Conservation (phyloP, 768 basidiomycete genomes). For the Candolleomyces efflorescens region DNA sequence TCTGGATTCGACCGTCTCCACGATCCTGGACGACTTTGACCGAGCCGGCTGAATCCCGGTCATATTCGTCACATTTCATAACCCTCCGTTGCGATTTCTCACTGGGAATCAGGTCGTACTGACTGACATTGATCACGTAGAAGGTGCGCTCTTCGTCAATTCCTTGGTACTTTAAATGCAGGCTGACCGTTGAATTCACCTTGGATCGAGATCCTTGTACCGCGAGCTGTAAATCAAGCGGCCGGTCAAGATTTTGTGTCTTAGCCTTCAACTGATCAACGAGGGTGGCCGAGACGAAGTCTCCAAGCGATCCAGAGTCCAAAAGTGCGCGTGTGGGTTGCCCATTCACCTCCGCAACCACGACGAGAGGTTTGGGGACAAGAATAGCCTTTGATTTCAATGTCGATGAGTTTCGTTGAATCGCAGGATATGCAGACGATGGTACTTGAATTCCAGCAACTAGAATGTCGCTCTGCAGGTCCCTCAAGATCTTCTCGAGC, state of each 20-base stretch:
- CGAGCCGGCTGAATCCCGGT: too few species aligned
- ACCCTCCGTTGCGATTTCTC: too few species aligned
- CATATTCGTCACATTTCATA: too few species aligned
- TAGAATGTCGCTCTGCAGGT: not conserved
- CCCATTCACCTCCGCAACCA: constrained; percentile 25
- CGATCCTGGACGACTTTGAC: too few species aligned
- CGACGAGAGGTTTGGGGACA: constrained; percentile 25
- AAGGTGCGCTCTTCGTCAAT: constrained; percentile 23
- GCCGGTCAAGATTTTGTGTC: constrained; percentile 19
- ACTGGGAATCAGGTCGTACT: constrained; percentile 31
- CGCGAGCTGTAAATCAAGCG: constrained; percentile 30
- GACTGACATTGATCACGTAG: constrained; percentile 34
- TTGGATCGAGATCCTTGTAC: constrained; percentile 33
- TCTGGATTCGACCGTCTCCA: too few species aligned
- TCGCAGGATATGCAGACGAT: not conserved
- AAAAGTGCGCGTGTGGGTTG: constrained; percentile 26
- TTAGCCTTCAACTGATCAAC: constrained; percentile 29
- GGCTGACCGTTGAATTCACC: constrained; percentile 22
- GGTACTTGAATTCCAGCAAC: not conserved
- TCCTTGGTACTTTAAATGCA: constrained; percentile 25
- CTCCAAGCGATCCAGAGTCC: constrained; percentile 32
- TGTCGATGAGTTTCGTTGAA: not conserved
- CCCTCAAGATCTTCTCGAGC: not conserved
- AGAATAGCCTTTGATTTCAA: not conserved
- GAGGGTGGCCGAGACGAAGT: constrained; percentile 33